phyloP scores from a whole-genome alignment of 2,329 filamentous ascomycete species.

The Sphaerostilbella broomeana region DNA sequence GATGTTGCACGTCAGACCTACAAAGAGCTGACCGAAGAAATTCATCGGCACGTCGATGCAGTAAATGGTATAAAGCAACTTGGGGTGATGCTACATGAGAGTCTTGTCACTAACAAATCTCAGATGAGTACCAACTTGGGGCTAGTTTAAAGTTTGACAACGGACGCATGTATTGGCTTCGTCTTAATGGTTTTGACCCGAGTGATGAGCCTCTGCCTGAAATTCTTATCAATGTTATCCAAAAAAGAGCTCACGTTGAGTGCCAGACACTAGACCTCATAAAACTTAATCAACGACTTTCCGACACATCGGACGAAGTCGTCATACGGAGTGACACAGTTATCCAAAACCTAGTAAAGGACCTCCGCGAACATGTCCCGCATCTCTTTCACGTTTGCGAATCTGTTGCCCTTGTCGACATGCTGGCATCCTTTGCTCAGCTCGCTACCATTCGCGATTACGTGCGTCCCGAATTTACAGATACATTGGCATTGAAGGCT shows the following conservation, averaged over 20 bases:
- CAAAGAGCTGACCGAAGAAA: constrained; percentile 78
- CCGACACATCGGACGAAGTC: constrained; percentile 76
- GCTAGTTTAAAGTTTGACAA: constrained; percentile 70
- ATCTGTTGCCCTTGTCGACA: constrained; percentile 78
- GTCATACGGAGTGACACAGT: constrained; percentile 74
- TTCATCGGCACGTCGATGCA: constrained; percentile 61
- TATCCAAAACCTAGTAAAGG: constrained; percentile 62
- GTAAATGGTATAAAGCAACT: constrained; percentile 54
- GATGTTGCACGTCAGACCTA: constrained; percentile 86
- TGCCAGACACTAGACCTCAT: constrained; percentile 82
- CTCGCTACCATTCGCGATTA: constrained; percentile 56
- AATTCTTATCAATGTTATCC: constrained; percentile 69
- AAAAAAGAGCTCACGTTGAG: constrained; percentile 69
- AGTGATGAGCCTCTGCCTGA: constrained; percentile 55
- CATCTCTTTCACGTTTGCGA: constrained; percentile 79
- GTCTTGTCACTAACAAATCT: no score
- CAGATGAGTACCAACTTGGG: constrained; percentile 41
- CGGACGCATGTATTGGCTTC: constrained; percentile 72
- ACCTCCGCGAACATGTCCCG: constrained; percentile 66
- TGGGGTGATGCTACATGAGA: no score
- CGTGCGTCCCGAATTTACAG: constrained; percentile 60
- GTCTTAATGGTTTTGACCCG: constrained; percentile 55
- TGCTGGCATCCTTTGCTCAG: constrained; percentile 72
- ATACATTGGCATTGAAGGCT: constrained; percentile 63
- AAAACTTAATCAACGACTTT: constrained; percentile 72